Evolutionary conservation across 192 early-diverging fungal species (phyloP).

Genomic region (Cladochytrium replicatum): DNA sequence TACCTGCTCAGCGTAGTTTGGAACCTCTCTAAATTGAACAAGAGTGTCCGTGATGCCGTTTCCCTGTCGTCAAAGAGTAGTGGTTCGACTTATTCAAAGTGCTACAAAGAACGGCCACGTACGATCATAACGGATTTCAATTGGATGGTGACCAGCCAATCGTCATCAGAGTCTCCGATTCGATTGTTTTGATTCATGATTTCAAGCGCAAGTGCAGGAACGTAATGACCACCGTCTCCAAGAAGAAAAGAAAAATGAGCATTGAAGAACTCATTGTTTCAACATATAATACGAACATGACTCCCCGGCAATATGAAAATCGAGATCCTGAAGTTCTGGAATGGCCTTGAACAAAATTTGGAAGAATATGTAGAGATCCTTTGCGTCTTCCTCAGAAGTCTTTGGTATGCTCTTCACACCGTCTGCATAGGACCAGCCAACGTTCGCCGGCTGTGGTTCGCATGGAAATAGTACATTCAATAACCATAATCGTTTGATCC

Average conservation of each 20-base stretch:
- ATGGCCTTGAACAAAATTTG: slow-evolving; percentile 83
- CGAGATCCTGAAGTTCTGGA: slow-evolving; percentile 61
- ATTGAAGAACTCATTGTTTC: too few species aligned
- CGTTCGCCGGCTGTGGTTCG: slow-evolving; percentile 78
- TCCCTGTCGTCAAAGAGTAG: too few species aligned
- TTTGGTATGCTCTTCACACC: slow-evolving; percentile 48
- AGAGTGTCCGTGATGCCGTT: slow-evolving; percentile 87
- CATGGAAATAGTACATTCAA: too few species aligned
- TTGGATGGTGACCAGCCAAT: slow-evolving; percentile 11
- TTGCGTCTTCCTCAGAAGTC: slow-evolving; percentile 67
- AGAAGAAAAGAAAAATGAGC: slow-evolving; percentile 32
- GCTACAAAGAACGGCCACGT: too few species aligned
- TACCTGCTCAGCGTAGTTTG: too few species aligned
- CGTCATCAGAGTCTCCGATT: slow-evolving; percentile 21
- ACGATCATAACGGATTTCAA: slow-evolving; percentile 15
- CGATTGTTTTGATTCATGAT: slow-evolving; percentile 73
- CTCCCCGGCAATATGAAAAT: slow-evolving; percentile 87
- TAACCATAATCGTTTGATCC: too few species aligned
- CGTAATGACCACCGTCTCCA: slow-evolving; percentile 85
- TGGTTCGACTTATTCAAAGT: too few species aligned
- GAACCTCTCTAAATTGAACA: too few species aligned
- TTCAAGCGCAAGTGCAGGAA: slow-evolving; percentile 77
- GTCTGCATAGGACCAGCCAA: slow-evolving; percentile 75
- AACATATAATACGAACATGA: too few species aligned
- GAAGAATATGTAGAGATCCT: slow-evolving; percentile 84